These are phyloP conservation scores for Streptanthus diversifolius DNA, from an alignment of 345 rosid genomes.

Conservation along the genomic window DNA sequence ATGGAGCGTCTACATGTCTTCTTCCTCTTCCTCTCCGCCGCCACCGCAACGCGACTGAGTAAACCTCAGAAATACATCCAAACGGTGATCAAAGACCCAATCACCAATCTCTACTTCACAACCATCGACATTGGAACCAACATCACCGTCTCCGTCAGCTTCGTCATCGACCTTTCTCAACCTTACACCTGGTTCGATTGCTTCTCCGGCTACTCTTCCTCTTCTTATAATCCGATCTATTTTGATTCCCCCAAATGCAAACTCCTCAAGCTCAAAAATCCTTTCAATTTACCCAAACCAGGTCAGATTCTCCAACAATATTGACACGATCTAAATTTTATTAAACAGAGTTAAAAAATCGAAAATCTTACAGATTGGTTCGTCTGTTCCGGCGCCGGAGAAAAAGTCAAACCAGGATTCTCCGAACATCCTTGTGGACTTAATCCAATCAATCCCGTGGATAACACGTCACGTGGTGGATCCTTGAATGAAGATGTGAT, in stretches of 20 bases:
- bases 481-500: not conserved
- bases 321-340: not conserved
- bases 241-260: not conserved
- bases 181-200: not conserved
- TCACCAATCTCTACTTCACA: not conserved
- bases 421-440: not conserved
- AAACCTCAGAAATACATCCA: not conserved
- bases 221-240: not conserved
- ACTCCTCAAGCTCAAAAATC: not conserved
- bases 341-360: not conserved
- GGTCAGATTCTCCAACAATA: not conserved
- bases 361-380: not conserved
- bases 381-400: not conserved
- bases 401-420: not conserved
- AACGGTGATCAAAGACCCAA: not conserved
- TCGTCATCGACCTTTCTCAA: not conserved
- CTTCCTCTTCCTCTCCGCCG: not conserved
- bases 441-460: not conserved
- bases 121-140: not conserved
- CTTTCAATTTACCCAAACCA: not conserved
- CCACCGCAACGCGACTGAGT: not conserved
- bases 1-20: not conserved
- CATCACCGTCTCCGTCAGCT: not conserved
- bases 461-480: not conserved
- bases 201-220: constrained; percentile 2